Base-by-base conservation (phyloP, 371 early-diverging fungal species). In the Rhizopus arrhizus region DNA sequence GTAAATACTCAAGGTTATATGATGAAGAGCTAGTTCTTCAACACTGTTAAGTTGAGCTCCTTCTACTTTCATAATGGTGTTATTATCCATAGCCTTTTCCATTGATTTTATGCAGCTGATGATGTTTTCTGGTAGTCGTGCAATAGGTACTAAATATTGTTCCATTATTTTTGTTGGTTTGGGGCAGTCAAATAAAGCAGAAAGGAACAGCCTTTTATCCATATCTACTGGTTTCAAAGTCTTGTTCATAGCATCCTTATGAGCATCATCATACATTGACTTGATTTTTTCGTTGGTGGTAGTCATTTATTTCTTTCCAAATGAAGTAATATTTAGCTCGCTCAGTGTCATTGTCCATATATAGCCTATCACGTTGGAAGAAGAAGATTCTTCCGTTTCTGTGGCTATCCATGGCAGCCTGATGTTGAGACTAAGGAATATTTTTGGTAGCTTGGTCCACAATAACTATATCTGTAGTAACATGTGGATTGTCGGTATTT, bases 281-380 rank as follows among this genome's bases (percentile, higher is more conserved):
- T 56, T 56, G 28, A 45, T 56, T n/a, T 45, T 32, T 33, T 43
- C 5, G 33, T 46, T 43, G 54, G 33, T 56, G 33, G 62, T 62
- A 56, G 35, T 34, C 56, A 62, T 62, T 56, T 56, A 56, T 51
- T 56, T 62, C 56, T 62, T 62, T 56, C 56, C 62, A 40, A 40
- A n/a, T 4, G 51, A 50, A 40, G 56, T 62, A 51, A 56, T 62
- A 51, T 62, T 62, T 51, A 56, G 42, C 41, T 62, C 62, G 31
- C 60, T 53, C 33, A 59, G 34, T 16, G 53, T 46, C 60, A 59
- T 59, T 43, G 60, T 43, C 52, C 60, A 59, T 43, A 53, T 46
- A 35, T 53, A 53, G 43, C 60, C 60, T 59, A 59, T 38, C 38
- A 2, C 38, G 38, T 2, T 50, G 29, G 13, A 32, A 1, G 29